Evolutionary conservation across 495 filamentous ascomycete genomes (phyloP).

Genomic region (Filosporella fistucella): DNA sequence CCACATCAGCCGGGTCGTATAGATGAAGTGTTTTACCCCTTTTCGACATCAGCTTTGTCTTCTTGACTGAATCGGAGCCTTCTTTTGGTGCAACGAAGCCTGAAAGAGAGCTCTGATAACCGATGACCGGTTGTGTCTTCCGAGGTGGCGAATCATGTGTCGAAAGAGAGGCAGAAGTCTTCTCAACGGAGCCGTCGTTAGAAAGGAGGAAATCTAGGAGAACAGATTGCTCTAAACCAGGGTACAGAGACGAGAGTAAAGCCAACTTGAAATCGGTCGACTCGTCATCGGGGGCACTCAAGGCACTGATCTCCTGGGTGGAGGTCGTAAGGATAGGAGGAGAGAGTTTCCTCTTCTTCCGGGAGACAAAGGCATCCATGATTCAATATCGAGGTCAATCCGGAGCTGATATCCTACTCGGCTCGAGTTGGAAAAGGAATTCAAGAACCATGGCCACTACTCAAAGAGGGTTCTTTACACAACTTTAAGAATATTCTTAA

Average conservation of each 20-base stretch:
- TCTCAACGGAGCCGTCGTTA: constrained; percentile 69
- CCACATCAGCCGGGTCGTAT: constrained; percentile 73
- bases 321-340: background rate
- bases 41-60: constrained; percentile 46
- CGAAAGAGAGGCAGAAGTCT: constrained; percentile 49
- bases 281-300: constrained; percentile 49
- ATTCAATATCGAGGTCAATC: background rate
- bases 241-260: constrained; percentile 71
- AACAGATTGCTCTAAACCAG: constrained; percentile 52
- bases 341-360: constrained; percentile 40
- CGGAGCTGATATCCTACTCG: no score
- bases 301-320: constrained; percentile 6
- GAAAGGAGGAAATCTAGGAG: constrained; percentile 77
- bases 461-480: no score
- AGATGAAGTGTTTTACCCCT: constrained; percentile 82
- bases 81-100: constrained; percentile 40
- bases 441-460: no score
- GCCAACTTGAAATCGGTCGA: constrained; percentile 89
- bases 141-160: constrained; percentile 19
- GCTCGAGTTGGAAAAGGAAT: no score
- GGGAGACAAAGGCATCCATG: constrained; percentile 57
- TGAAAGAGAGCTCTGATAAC: constrained; percentile 55
- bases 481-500: no score
- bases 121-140: constrained; percentile 35
- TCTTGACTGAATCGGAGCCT: constrained; percentile 28